Evolutionary conservation across 352 stramenopile species (phyloP), one percentile per base, ranked within the genome.

Genomic region (Phytopythium oedochilum): DNA sequence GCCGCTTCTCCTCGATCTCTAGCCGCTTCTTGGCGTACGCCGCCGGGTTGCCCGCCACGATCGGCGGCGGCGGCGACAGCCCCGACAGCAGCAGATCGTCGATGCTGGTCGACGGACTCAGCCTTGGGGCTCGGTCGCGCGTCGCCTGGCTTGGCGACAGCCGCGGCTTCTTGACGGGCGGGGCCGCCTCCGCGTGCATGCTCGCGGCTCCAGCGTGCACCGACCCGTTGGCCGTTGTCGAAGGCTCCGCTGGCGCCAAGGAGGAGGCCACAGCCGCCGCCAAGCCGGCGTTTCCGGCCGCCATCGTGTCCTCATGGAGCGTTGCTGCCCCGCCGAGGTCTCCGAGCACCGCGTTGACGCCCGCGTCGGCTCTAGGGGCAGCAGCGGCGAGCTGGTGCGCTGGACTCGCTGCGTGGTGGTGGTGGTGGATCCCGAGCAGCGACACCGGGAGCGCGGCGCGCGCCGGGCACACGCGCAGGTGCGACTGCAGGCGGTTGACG

Each of bases 401-500:
- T 6, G 10, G 7, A 36, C 10, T 6, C 32, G 32, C 5, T 15
- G 32, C 39, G 11, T 59, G 53, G 22, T 58, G 45, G 11, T 59
- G 53, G 22, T 58, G 40, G 8, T 51, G 18, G 29, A 42, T 18
- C 2, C 18, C 43, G 25, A 29, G 6, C 18, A 63, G 35, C 29
- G 40, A 18, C 2, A 49, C 31, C 9, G 57, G 35, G 9, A 68
- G 44, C 20, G 48, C 22, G 7, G 63, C 53, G 3, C 71, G 71
- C 48, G 77, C 72, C 5, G 73, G 68, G 54, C 78, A 88, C 25
- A 76, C 55, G 47, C 78, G 78, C 60, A 88, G 44, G 42, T 88
- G 78, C 34, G 78, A 86, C 58, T 88, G 71, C 36, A 88, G 65
- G 23, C 78, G 78, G 52, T 86, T 88, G 5, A 76, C 69, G 10